Base-by-base conservation (phyloP, 2,329 filamentous ascomycete species). In the Anthostomella pinea region DNA sequence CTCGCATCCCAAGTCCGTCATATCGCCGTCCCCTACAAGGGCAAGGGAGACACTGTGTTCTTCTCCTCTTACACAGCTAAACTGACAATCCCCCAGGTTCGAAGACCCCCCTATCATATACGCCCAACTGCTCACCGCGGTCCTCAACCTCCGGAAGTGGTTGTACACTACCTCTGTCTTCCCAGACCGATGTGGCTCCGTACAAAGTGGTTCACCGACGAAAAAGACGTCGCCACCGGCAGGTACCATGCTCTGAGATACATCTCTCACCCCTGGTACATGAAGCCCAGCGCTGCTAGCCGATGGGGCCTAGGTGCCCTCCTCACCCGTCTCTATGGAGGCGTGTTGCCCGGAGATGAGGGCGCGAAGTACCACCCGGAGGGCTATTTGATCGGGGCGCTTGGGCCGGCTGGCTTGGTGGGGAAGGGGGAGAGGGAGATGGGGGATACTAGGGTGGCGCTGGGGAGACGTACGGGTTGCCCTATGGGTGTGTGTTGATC, bases 201-300 rank as follows among this genome's bases (percentile, higher is more conserved):
- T 20, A 48, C 52, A 22, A 38, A 38, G 10, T 45, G 52, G 6
- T 53, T 68, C 37, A 55, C 57, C 5, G 59, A 68, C 2, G 41
- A 65, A 0, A 56, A 66, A 1, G 67, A 77, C 34, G 52, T 57
- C 11, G 54, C 65, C 14, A 59, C 65, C 2, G 64, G 66, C 3
- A 62, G 64, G 6, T 64, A 68, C 44, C 65, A 68, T 44, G 46
- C 65, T 10, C 55, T 52, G 0, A 32, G 58, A 11, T 75, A 67
- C 57, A 63, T 68, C 22, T 62, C 67, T 0, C 67, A 71, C 8
- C 76, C 75, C 7, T 77, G 72, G 58, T 78, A 77, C 49, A 64
- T 75, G 29, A 66, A 71, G 48, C 66, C 65, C 17, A 75, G 66
- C 1, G 57, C 65, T 30, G 67, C 58, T 66, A 70, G 63, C 41